Evolutionary conservation across 2,329 filamentous ascomycete species (phyloP), one percentile per base, ranked within the genome.

Genomic region (Bipolaris gigantea): DNA sequence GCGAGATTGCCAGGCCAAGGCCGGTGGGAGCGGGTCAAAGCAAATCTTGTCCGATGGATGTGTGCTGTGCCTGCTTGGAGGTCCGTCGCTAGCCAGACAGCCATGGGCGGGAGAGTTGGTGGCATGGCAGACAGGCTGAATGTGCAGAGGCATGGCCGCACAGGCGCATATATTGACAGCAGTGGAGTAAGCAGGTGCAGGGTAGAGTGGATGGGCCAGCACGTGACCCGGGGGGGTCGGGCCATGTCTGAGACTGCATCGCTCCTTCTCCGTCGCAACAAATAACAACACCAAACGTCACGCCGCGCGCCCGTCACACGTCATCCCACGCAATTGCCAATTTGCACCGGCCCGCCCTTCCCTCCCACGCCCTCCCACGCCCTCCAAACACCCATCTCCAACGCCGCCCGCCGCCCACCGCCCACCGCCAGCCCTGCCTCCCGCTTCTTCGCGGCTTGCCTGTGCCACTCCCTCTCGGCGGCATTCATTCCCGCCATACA

Each of bases 281-380:
- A 57, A 57, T 66, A 55, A 49, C 42, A 42, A 25, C 42, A 39
- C 39, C 53, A 38, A 43, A 47, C 53, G 53, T 46, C 52, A 42
- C 47, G 46, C 51, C 51, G 15, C 19, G 38, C n/a, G 25, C 15
- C 52, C 41, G 47, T 54, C 44, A 48, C 45, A 51, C 57, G 53
- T 57, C 58, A 61, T 36, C 55, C 48, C 53, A 48, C 54, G 60
- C 51, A 61, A 55, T 55, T 57, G 54, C 56, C 52, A 55, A 52
- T 51, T 40, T 59, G 36, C 54, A 53, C 60, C 64, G 64, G 64
- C 63, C 64, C 64, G 64, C 60, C 51, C 54, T 63, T 57, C 64
- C 64, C 64, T 61, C 47, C 55, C 38, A 38, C 47, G 36, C 64
- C 64, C 64, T 61, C 47, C 55, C 38, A 38, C 47, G 36, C 48